Evolutionary conservation across 208 protist species (phyloP), one percentile per base, ranked within the genome.

Genomic region (Trypanosoma platydactyli): DNA sequence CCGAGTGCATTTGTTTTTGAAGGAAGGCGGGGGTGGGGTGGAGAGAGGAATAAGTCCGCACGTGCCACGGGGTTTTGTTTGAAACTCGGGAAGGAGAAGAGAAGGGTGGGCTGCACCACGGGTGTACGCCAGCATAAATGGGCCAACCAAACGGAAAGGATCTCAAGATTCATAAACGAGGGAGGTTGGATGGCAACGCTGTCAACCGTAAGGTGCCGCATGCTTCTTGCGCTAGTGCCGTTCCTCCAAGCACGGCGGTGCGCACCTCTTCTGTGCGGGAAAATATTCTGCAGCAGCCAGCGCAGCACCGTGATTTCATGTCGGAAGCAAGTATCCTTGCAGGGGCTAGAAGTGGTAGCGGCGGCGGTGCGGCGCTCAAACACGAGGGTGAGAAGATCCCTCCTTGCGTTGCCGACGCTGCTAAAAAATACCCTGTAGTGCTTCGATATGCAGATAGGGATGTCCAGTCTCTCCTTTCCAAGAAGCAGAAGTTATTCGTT

Each of bases 371-470:
- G 25, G 45, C 67, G 40, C 54, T 48, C 13, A 25, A 49, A 30
- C 9, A 16, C 13, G 13, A 45, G 13, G 45, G 44, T 13, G 16
- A 45, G 20, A 20, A 13, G 13, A 45, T 29, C 58, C 22, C 60
- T 30, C 9, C 54, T 62, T 41, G 9, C 18, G 18, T 4, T 6
- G 5, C 12, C 41, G 46, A 2, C 5, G 11, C 44, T 6, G 4
- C 11, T 33, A 55, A 57, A 20, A 70, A 63, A 24, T 94, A 80
- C 70, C 89, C 89, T 15, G 82, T 91, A 25, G 89, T 94, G 12
- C 59, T 94, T 44, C 85, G 85, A 57, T 94, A 94, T 64, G 65
- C 73, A 1, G 86, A 87, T 69, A 78, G 86, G 59, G 83, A 92
- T 59, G 84, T 80, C 24, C 48, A 56, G 29, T 6, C 48, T n/a